Base-by-base conservation (phyloP, 371 early-diverging fungal species). In the Haplosporangium sp. region DNA sequence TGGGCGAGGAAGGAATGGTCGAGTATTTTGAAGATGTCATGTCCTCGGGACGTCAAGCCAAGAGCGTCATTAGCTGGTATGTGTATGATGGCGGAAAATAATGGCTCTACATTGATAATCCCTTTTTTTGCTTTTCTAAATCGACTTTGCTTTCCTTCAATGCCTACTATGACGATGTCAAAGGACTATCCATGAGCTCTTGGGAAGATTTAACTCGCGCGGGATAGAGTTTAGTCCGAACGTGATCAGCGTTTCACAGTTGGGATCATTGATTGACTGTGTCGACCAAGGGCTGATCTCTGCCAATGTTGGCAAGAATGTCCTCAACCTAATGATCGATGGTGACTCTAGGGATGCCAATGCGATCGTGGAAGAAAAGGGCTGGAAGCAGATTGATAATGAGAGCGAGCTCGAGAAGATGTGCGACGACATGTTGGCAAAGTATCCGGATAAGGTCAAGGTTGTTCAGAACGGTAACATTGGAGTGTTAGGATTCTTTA, bases 181-280 rank as follows among this genome's bases (percentile, higher is more conserved):
- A 57, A 93, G 95, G 95, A 89, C 92, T 40, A 85, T 92, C 5
- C 90, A 91, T 46, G 95, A 95, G 43, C 75, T 96, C 5, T 89
- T 93, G 63, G 95, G 95, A 0, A 84, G 86, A 66, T 76, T 96
- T n/a, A 85, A 90, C 18, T 67, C 84, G 14, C 84, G 87, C n/a
- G 80, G 84, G 11, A 81, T 90, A 12, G 46, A 74, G 8, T 89
- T 94, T 53, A 37, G 71, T 9, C 82, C 85, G 1, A 87, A 90
- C 61, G 86, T 88, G 6, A 87, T 95, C 41, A 83, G 86, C 14
- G 74, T 84, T 4, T 56, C 76, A 12, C 91, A 89, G 38, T 80
- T 96, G 55, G 89, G 91, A 18, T 81, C 84, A 1, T 63, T 96
- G 6, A 64, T 94, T 36, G 91, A 90, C 66, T 82, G 91, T 11